Conservation (phyloP, 2,329 filamentous ascomycete genomes). For the Lecanicillium sp. region DNA sequence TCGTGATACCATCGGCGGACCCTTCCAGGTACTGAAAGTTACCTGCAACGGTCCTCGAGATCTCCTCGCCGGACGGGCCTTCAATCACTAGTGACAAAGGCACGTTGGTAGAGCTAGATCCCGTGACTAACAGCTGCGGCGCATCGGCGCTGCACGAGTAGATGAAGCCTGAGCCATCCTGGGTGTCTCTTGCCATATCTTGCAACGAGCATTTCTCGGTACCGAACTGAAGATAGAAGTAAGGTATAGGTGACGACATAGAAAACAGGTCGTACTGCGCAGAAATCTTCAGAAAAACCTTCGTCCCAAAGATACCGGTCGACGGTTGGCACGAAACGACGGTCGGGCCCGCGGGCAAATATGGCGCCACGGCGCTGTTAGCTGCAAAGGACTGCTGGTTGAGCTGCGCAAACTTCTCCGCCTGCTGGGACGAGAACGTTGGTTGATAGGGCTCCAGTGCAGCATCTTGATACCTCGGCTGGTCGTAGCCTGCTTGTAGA, state of each 20-base stretch:
- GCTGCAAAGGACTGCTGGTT: constrained; percentile 52
- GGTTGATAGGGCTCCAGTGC: constrained; percentile 48
- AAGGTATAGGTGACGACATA: constrained; percentile 48
- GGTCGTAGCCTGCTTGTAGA: constrained; percentile 48
- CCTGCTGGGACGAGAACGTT: constrained; percentile 36
- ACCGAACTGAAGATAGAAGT: constrained; percentile 70
- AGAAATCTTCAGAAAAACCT: constrained; percentile 67
- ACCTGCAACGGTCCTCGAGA: constrained; percentile 43
- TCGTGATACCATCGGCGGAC: constrained; percentile 40
- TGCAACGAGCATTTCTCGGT: constrained; percentile 58
- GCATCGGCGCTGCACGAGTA: constrained; percentile 70
- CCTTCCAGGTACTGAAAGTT: constrained; percentile 46
- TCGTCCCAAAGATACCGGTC: constrained; percentile 62
- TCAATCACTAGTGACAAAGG: constrained; percentile 51
- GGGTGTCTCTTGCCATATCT: constrained; percentile 55
- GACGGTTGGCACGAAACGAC: constrained; percentile 66
- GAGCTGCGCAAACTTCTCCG: constrained; percentile 46
- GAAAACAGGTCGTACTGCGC: constrained; percentile 65
- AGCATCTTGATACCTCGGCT: constrained; percentile 55
- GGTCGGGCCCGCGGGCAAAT: constrained; percentile 54
- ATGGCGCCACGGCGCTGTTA: constrained; percentile 59
- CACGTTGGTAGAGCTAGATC: constrained; percentile 44
- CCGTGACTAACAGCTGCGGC: constrained; percentile 52
- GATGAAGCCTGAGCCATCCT: constrained; percentile 54
- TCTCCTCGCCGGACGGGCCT: constrained; percentile 44